Conservation (phyloP, 768 basidiomycete species). For the Mycena floridula region DNA sequence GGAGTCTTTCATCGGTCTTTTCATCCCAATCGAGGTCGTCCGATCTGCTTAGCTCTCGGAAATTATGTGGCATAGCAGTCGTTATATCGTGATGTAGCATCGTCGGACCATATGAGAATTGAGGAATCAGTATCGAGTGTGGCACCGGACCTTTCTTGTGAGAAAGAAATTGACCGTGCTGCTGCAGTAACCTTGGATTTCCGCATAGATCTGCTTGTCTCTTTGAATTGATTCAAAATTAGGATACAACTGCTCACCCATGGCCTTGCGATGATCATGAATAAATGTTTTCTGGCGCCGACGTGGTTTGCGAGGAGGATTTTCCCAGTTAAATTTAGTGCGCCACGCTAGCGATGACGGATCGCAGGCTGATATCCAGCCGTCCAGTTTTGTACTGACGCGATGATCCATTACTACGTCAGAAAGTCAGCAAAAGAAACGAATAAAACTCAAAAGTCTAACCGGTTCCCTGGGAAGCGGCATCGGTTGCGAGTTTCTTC, state of each 20-base stretch:
- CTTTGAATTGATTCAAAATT: too few relatives aligned
- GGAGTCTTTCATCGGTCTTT: conserved; percentile 48
- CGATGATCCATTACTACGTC: too few relatives aligned
- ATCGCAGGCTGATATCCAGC: conserved; percentile 35
- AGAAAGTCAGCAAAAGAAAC: too few relatives aligned
- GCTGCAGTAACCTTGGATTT: conserved; percentile 30
- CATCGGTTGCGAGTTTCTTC: conserved; percentile 22
- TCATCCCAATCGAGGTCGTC: conserved; percentile 56
- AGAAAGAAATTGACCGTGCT: conserved; percentile 48
- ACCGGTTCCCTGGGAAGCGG: conserved; percentile 15
- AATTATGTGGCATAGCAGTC: conserved; percentile 36
- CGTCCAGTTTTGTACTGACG: conserved; percentile 20
- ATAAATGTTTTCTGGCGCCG: conserved; percentile 33
- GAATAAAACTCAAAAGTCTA: too few relatives aligned
- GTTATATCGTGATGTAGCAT: conserved; percentile 49
- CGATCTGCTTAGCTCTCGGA: conserved; percentile 25
- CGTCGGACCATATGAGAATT: conserved; percentile 45
- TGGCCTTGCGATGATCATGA: conserved; percentile 33
- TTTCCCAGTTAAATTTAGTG: conserved; percentile 20
- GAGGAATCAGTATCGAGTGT: conserved; percentile 34
- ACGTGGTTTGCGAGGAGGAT: conserved; percentile 8
- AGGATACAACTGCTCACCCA: too few relatives aligned
- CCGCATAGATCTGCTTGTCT: conserved; percentile 44
- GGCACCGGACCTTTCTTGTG: conserved; percentile 39
- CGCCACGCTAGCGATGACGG: conserved; percentile 25